Evolutionary conservation across 2,329 filamentous ascomycete genomes (phyloP), one percentile per base, ranked within the genome.

Genomic region (Passalora sequoiae): DNA sequence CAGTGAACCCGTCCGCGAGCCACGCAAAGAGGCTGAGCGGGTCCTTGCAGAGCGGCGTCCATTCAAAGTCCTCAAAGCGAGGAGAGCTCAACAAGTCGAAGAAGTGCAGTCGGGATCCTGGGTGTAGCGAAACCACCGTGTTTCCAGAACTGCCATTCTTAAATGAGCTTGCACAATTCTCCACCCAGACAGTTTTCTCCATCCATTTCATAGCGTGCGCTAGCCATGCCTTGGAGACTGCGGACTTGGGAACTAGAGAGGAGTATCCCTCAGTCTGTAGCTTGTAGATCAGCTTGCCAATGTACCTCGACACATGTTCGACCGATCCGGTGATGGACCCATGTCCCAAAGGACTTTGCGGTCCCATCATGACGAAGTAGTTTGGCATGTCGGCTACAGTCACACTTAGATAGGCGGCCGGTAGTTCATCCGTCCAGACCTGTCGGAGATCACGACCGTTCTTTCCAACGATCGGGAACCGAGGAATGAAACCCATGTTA

Each of bases 371-470:
- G 13, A 47, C 51, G 48, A 57, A 60, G 38, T 56, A 55, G 39
- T 61, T 61, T 3, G 60, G 59, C 28, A 61, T 54, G 4, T 48
- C 52, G 5, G 52, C 49, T 1, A 52, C 51, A 10, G 43, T 43
- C 9, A 61, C 38, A 3, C 46, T 47, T 3, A 62, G 44, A 40
- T 60, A 61, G 2, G 48, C 49, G 69, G 71, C 5, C 64, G 68
- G 53, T 16, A n/a, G 8, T 4, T 56, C 41, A 12, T 49, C 45
- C 24, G 54, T 49, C 67, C 68, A 71, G 12, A 65, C 36, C 8
- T 63, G 52, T 8, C 60, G 57, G 1, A 70, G 49, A 40, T 59
- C 50, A 27, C 53, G 32, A 31, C 53, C 50, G n/a, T 49, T 24
- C 28, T 48, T 47, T 20, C 60, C 56, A 43, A 61, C 39, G 17